Evolutionary conservation across 768 basidiomycete species (phyloP).

Genomic region (Collybiopsis confluens): DNA sequence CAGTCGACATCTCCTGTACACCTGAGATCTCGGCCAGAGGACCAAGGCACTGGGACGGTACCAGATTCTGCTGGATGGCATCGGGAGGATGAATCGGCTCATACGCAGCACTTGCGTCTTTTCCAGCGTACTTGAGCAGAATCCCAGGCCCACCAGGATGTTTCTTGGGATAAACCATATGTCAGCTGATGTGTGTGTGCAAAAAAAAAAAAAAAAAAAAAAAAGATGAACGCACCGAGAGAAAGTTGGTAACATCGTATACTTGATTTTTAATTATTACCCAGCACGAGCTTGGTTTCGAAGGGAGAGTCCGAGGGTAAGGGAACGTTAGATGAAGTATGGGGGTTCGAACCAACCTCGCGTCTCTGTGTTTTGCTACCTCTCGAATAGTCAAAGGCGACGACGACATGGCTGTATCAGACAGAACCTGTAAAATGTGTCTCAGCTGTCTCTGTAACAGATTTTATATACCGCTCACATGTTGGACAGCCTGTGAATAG

Average conservation of each 20-base stretch:
- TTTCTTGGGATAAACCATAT: constrained; percentile 34
- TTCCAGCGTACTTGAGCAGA: constrained; percentile 81
- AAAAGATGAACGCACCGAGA: constrained; percentile 33
- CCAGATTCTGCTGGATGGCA: constrained; percentile 71
- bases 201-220: background rate
- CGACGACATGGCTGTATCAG: background rate
- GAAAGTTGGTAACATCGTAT: constrained; percentile 82
- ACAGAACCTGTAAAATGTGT: background rate
- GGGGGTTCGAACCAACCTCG: constrained; percentile 29
- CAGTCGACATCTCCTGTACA: constrained; percentile 32
- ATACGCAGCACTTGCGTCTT: constrained; percentile 72
- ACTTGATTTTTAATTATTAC: constrained; percentile 74
- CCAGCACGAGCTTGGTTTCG: constrained; percentile 84
- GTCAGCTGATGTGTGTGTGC: too few relatives aligned
- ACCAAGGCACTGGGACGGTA: constrained; percentile 71
- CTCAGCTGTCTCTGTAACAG: background rate
- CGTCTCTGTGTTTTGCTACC: constrained; percentile 55
- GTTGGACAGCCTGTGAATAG: too few relatives aligned
- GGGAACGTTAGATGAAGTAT: background rate
- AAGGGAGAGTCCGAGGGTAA: constrained; percentile 1
- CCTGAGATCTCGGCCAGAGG: constrained; percentile 46
- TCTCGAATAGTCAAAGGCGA: constrained; percentile 35
- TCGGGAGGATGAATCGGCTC: constrained; percentile 85
- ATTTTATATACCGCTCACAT: too few relatives aligned
- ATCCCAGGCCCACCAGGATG: constrained; percentile 82